phyloP scores from a whole-genome alignment of 768 basidiomycete genomes.

The Nevesoporus exiguus region DNA sequence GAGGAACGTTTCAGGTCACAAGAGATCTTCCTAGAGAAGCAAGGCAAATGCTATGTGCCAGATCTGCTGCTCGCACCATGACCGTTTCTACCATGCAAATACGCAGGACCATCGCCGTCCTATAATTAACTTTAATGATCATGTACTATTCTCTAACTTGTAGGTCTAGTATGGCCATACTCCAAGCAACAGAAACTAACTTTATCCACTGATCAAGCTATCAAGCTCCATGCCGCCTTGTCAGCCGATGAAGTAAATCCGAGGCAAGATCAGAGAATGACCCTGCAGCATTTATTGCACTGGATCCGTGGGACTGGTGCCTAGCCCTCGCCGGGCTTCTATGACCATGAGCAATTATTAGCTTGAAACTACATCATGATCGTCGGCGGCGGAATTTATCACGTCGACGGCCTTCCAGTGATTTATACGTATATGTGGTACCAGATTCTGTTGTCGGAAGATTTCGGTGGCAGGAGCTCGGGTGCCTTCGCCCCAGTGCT shows the following conservation, averaged over 20 bases:
- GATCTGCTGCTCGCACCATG: background rate
- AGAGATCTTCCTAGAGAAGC: background rate
- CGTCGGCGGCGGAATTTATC: background rate
- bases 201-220: slow-evolving; percentile 9
- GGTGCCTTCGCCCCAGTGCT: background rate
- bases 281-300: background rate
- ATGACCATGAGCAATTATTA: background rate
- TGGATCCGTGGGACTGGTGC: background rate
- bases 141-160: slow-evolving; percentile 1
- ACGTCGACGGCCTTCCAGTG: background rate
- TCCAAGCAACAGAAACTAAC: slow-evolving; percentile 1
- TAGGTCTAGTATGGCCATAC: slow-evolving; percentile 2
- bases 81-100: background rate
- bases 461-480: background rate
- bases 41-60: background rate
- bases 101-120: background rate
- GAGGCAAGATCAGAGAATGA: slow-evolving; percentile 1
- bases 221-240: slow-evolving; percentile 2
- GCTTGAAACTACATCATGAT: background rate
- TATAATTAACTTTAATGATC: slow-evolving; percentile 3
- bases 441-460: background rate
- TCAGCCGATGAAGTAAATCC: slow-evolving; percentile 13
- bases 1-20: slow-evolving; percentile 2
- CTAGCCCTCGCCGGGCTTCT: background rate
- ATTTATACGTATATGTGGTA: background rate